Evolutionary conservation across 768 basidiomycete species (phyloP), one percentile per base, ranked within the genome.

Genomic region (Lactarius quietus): DNA sequence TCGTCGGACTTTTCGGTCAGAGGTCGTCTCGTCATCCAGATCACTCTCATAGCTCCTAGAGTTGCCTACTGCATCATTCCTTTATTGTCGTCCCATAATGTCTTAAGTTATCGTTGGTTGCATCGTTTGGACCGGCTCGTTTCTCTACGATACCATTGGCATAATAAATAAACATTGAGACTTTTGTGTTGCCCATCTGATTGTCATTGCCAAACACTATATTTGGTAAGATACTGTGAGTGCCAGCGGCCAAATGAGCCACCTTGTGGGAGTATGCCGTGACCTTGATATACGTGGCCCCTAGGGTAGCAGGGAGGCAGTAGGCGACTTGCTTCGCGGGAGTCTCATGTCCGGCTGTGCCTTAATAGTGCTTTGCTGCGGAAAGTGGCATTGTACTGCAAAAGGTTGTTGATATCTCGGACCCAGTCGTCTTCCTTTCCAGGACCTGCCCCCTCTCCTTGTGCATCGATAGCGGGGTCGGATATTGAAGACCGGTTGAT

Each of bases 341-440:
- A 6, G 26, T 17, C 23, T 62, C 74, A 87, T n/a, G 84, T 84
- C 68, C 89, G 82, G 72, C 84, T 86, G 70, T 92, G 88, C 70
- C 88, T 78, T 67, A 92, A 75, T 65, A 92, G 78, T n/a, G 90
- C 91, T 76, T 93, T 93, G 79, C 91, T 92, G 73, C 92, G 80
- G 76, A 97, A 97, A 0, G 94, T 93, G 33, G 92, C 92, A 70
- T 97, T 97, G 78, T 96, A 97, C 76, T 95, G 93, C 62, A 97
- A 77, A 64, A 97, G 77, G 69, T 93, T 94, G 75, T 96, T 96
- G 76, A 97, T 97, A 73, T 97, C 95, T 62, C 92, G 82, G n/a
- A 95, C 93, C 95, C 95, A 97, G 71, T 94, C 93, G 72, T 93
- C 92, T 70, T 92, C 91, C 72, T 89, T 91, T 14, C 91, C 89